Base-by-base conservation (phyloP, 495 filamentous ascomycete genomes). In the Bathelium albidoporum region DNA sequence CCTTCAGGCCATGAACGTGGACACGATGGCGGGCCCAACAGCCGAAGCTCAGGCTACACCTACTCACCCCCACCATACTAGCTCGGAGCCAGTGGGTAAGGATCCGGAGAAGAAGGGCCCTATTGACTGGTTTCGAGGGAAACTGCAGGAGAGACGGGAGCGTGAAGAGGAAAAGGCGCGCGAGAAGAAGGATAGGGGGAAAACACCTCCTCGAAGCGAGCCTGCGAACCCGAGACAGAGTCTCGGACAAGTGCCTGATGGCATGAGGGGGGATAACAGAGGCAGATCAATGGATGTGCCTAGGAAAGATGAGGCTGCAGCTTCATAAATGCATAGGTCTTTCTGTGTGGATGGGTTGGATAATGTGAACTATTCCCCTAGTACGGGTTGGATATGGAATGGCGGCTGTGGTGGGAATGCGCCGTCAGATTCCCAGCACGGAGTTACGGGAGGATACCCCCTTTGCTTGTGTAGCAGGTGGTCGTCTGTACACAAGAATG, bases 61-160 rank as follows among this genome's bases (percentile, higher is more conserved):
- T 26, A 29, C 49, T n/a, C 49, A 55, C 20, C 22, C 24, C 7
- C 24, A 9, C 5, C 49, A 55, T 29, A 29, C 24, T 9, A 55
- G 49, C 24, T 55, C 49, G 34, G 78, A 64, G 65, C 67, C 59
- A 63, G 77, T 70, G 69, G 77, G 28, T 39, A 72, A 75, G 69
- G 81, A 78, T 73, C 82, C 72, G 24, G 81, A 85, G 71, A 80
- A 80, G 65, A 89, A 84, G 65, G 87, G 89, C n/a, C 80, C 90
- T 4, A 80, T 95, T 58, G 86, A 84, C 18, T 95, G 92, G 82
- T 82, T 96, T 66, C 89, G 89, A 70, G 87, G 85, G 65, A 95
- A 94, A 75, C 84, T 94, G 44, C 82, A 87, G 20, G 89, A 91
- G 67, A 83, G 85, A 29, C 89, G 86, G 71, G 86, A 89, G 58